phyloP scores from a whole-genome alignment of 306 rosid species.

The Astragalus membranaceus region DNA sequence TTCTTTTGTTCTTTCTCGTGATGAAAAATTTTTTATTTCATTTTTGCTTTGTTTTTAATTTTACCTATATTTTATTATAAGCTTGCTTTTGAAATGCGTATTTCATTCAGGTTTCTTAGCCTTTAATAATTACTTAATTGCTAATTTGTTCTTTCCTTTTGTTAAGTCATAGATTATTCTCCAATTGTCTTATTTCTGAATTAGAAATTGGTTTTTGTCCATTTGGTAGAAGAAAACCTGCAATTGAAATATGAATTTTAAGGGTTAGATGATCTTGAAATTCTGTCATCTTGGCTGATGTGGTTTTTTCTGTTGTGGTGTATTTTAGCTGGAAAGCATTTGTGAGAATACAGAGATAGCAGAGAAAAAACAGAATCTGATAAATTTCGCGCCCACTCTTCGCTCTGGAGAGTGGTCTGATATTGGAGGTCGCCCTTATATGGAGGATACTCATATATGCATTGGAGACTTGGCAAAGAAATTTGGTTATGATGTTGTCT shows the following conservation, averaged over 20 bases:
- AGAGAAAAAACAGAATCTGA: conserved; percentile 48
- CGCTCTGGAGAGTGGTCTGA: conserved; percentile 96
- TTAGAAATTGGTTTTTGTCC: conserved; percentile 9
- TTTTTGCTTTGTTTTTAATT: neutral
- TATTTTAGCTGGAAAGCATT: conserved; percentile 78
- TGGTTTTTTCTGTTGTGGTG: neutral
- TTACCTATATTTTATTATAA: neutral
- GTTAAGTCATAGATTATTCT: neutral
- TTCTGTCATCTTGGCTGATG: neutral
- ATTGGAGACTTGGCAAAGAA: conserved; percentile 71
- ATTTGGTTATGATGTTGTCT: conserved; percentile 33
- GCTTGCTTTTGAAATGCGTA: neutral
- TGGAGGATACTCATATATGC: conserved; percentile 96
- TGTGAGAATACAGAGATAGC: conserved; percentile 59
- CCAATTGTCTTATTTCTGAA: neutral
- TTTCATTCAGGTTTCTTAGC: neutral
- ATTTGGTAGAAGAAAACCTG: conserved; percentile 5
- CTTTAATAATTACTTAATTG: neutral
- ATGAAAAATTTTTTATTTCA: neutral
- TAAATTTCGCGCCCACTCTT: conserved; percentile 51
- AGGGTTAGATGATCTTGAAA: conserved; percentile 10
- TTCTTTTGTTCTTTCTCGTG: neutral
- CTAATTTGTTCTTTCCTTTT: neutral
- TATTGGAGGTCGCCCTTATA: conserved; percentile 60
- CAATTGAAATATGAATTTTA: neutral